Conservation (phyloP, 2,329 filamentous ascomycete genomes). For the Diaporthe nobilis region DNA sequence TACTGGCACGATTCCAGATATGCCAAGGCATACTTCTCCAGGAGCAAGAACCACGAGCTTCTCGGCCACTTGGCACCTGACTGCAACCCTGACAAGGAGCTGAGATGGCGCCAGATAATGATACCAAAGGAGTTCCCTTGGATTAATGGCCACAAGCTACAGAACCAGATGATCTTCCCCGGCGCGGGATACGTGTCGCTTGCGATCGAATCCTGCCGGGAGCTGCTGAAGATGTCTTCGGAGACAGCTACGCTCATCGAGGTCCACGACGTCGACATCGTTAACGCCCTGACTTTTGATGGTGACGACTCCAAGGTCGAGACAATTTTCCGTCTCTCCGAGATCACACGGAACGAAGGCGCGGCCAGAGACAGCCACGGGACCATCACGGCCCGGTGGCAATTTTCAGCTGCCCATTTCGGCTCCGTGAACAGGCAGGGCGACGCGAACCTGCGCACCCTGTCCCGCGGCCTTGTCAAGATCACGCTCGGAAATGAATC, state of each 20-base stretch:
- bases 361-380: no score
- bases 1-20: conserved; percentile 13
- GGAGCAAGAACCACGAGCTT: conserved; percentile 18
- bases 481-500: background rate
- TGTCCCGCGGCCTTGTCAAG: background rate
- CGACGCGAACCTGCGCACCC: background rate
- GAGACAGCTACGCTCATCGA: background rate
- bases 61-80: conserved; percentile 27
- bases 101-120: conserved; percentile 47
- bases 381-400: background rate
- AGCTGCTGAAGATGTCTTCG: background rate
- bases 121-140: conserved; percentile 51
- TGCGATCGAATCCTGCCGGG: conserved; percentile 43
- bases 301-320: conserved; percentile 7
- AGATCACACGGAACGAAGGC: background rate
- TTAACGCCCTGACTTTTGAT: background rate
- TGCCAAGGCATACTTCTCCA: background rate
- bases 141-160: conserved; percentile 54
- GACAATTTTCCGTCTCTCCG: background rate
- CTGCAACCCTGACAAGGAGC: conserved; percentile 28
- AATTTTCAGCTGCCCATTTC: background rate
- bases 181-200: conserved; percentile 45
- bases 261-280: conserved; percentile 6
- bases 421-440: conserved; percentile 7
- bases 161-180: conserved; percentile 56